phyloP scores from a whole-genome alignment of 2,329 filamentous ascomycete genomes.

The Sclerotinia glacialis region DNA sequence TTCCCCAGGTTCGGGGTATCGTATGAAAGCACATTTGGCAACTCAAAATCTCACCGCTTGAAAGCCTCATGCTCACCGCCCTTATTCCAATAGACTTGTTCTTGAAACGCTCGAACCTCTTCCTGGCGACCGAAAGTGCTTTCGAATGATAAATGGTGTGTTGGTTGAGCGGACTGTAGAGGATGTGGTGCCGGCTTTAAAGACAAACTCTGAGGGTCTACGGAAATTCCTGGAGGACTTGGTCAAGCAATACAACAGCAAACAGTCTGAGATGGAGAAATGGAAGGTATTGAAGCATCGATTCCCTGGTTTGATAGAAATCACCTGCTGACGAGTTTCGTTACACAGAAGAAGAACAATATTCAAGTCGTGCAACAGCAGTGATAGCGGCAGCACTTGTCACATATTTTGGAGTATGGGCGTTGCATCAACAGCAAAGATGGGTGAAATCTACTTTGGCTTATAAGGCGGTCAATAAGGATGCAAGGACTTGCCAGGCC shows the following conservation, averaged over 20 bases:
- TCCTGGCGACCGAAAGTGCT: constrained; percentile 85
- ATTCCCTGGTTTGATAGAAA: not conserved
- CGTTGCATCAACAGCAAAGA: constrained; percentile 33
- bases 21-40: not conserved
- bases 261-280: constrained; percentile 92
- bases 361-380: constrained; percentile 83
- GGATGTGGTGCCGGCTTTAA: constrained; percentile 85
- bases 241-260: constrained; percentile 92
- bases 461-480: constrained; percentile 33
- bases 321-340: constrained; percentile 26
- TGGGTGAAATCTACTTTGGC: constrained; percentile 26
- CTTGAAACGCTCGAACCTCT: constrained; percentile 87
- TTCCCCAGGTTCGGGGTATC: not conserved
- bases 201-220: constrained; percentile 90
- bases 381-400: constrained; percentile 42
- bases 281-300: constrained; percentile 77
- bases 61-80: constrained; percentile 42
- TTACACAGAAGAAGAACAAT: constrained; percentile 78
- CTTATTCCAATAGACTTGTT: constrained; percentile 65
- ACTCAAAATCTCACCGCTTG: constrained; percentile 30
- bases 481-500: constrained; percentile 6
- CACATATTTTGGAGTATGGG: constrained; percentile 24
- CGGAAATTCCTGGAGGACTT: constrained; percentile 93
- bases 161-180: constrained; percentile 90
- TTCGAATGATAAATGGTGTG: constrained; percentile 97